phyloP scores from a whole-genome alignment of 352 stramenopile genomes.

The Phytophthora constricta region DNA sequence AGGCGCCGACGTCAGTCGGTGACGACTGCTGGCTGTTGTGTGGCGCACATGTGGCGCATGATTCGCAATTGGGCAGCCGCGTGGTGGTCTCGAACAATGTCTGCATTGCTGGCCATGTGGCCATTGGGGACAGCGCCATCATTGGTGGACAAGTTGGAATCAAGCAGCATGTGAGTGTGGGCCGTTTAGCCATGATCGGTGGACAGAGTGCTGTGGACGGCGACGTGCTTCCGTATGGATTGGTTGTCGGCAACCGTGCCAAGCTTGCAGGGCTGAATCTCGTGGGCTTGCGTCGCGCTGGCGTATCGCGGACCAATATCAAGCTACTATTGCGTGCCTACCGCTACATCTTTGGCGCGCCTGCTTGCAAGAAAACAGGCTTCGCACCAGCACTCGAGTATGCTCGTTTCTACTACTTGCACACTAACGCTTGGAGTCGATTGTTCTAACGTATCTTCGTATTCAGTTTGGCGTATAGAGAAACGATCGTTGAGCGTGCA shows the following conservation, averaged over 20 bases:
- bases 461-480: constrained; percentile 55
- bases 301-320: constrained; percentile 67
- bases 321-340: constrained; percentile 83
- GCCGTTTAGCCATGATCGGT: constrained; percentile 77
- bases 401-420: constrained; percentile 6
- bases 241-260: constrained; percentile 76
- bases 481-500: constrained; percentile 62
- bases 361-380: constrained; percentile 57
- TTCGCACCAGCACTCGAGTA: constrained; percentile 82
- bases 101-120: constrained; percentile 80
- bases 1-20: constrained; percentile 60
- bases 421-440: neutral
- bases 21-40: constrained; percentile 86
- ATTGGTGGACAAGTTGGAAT: constrained; percentile 80
- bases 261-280: constrained; percentile 83
- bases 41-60: constrained; percentile 77
- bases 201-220: constrained; percentile 84
- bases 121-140: constrained; percentile 77
- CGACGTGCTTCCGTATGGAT: constrained; percentile 82
- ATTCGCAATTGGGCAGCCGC: constrained; percentile 63
- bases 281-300: constrained; percentile 67
- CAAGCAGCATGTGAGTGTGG: constrained; percentile 80
- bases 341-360: constrained; percentile 76
- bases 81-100: constrained; percentile 88
- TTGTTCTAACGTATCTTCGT: constrained; percentile 6